These are phyloP conservation scores for Benincasa hispida DNA, from an alignment of 306 rosid species.

Conservation along the genomic window DNA sequence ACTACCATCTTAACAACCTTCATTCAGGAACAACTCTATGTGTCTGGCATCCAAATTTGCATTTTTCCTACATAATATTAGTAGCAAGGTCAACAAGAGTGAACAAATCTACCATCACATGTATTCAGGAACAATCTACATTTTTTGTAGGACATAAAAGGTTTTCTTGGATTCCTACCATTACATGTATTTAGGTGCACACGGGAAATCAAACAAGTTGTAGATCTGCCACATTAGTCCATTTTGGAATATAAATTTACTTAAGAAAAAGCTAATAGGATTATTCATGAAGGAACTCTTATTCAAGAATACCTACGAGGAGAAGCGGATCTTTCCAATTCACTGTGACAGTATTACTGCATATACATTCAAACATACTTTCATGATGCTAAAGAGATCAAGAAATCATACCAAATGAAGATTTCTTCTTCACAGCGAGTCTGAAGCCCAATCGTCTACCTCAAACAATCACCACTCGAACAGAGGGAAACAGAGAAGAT, in stretches of 20 bases:
- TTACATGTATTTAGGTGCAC: constrained; percentile 87
- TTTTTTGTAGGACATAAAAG: neutral
- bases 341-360: too few relatives aligned
- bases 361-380: too few relatives aligned
- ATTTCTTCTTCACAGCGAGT: too few relatives aligned
- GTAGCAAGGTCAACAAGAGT: neutral
- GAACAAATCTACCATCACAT: neutral
- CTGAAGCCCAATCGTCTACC: too few relatives aligned
- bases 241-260: constrained; percentile 10
- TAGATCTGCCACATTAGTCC: constrained; percentile 57
- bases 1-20: constrained; percentile 55
- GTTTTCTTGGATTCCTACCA: constrained; percentile 30
- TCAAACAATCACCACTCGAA: too few relatives aligned
- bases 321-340: too few relatives aligned
- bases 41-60: constrained; percentile 97
- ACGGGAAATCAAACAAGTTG: constrained; percentile 96
- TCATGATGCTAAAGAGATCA: too few relatives aligned
- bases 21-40: constrained; percentile 65
- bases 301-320: too few relatives aligned
- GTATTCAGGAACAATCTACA: too few relatives aligned
- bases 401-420: too few relatives aligned
- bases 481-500: too few relatives aligned
- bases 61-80: constrained; percentile 59
- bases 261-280: neutral
- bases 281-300: too few relatives aligned